Percentiles rank a stretch among this genome's conserved stretches.
Evolutionary conservation across 352 stramenopile species (phyloP).

Genomic region (Elongisporangium senticosum): DNA sequence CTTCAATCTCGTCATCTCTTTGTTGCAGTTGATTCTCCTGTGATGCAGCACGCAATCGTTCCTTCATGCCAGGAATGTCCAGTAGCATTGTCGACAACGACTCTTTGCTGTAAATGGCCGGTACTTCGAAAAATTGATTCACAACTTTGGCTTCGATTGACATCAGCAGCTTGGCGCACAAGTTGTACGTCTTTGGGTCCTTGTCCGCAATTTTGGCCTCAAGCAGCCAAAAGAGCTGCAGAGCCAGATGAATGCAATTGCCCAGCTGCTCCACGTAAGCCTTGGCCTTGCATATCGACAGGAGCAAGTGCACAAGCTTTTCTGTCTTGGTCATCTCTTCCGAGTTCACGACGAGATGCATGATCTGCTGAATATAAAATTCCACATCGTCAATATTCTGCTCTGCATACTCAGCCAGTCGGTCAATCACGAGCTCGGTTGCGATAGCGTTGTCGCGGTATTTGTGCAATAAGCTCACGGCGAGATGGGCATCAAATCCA

Average conservation of each 20-base stretch:
- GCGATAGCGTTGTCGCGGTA: slow-evolving; percentile 62
- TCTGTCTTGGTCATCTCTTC: slow-evolving; percentile 49
- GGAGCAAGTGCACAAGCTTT: slow-evolving; percentile 60
- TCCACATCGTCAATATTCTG: slow-evolving; percentile 72
- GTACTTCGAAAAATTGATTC: slow-evolving; percentile 70
- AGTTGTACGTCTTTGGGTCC: slow-evolving; percentile 66
- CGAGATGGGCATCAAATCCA: slow-evolving; percentile 59
- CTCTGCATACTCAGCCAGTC: slow-evolving; percentile 53
- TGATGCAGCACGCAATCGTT: slow-evolving; percentile 2
- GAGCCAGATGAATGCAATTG: slow-evolving; percentile 74
- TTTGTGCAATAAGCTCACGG: slow-evolving; percentile 63
- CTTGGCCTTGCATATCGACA: slow-evolving; percentile 77
- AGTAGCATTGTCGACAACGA: slow-evolving; percentile 39
- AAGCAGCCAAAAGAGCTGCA: slow-evolving; percentile 71
- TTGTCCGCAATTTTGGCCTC: slow-evolving; percentile 74
- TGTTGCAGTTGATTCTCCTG: neutral
- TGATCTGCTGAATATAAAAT: slow-evolving; percentile 81
- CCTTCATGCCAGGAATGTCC: slow-evolving; percentile 53
- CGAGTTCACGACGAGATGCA: slow-evolving; percentile 63
- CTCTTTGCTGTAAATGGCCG: slow-evolving; percentile 18
- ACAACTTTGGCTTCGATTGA: slow-evolving; percentile 80
- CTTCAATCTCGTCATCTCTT: neutral
- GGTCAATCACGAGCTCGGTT: slow-evolving; percentile 61
- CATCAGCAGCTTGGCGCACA: slow-evolving; percentile 75
- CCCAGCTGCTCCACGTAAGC: slow-evolving; percentile 71